Evolutionary conservation across 345 rosid species (phyloP), one percentile per base, ranked within the genome.

Genomic region (Camelina sativa): DNA sequence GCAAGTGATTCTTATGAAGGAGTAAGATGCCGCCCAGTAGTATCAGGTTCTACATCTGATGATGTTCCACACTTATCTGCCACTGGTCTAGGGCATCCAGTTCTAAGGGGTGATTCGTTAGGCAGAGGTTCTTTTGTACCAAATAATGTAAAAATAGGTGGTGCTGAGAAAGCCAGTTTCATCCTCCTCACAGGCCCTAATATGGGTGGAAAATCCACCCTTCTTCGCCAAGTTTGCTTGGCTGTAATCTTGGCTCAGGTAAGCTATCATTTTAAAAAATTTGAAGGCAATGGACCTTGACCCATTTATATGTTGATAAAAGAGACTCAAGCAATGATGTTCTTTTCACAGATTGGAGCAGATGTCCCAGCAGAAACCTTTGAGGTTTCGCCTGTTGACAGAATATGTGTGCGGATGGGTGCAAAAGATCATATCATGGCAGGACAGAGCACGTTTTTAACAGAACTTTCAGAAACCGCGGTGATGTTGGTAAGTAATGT

Each of bases 191-290:
- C 97, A 17, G 99, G 98, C 81, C 99, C 99, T 62, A 95, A 95
- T 78, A 95, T 95, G 97, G 98, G 99, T 75, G 99, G 98, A 71
- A 95, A 95, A 80, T 95, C 99, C 62, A 95, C 98, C 62, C 93
- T 95, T 77, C 97, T 95, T 75, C 99, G 98, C 38, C 99, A 95
- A 86, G 92, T 92, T 77, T 92, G 99, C 85, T 82, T 95, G 82
- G 86, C 96, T 68, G 88, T 89, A 65, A 87, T 95, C 80, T 79
- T 95, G 76, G 97, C 99, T 56, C 99, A 92, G 92, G 99, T 95
- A 81, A 79, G 8, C 52, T 73, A 66, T 41, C 25, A 13, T 67
- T 44, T 65, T 25, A 2, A 2, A 15, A 44, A 22, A 15, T 53
- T 62, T 48, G 40, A 32, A 59, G 22, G 43, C 72, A 34, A 41